Base-by-base conservation (phyloP, 306 rosid species). In the Clitoria ternatea region DNA sequence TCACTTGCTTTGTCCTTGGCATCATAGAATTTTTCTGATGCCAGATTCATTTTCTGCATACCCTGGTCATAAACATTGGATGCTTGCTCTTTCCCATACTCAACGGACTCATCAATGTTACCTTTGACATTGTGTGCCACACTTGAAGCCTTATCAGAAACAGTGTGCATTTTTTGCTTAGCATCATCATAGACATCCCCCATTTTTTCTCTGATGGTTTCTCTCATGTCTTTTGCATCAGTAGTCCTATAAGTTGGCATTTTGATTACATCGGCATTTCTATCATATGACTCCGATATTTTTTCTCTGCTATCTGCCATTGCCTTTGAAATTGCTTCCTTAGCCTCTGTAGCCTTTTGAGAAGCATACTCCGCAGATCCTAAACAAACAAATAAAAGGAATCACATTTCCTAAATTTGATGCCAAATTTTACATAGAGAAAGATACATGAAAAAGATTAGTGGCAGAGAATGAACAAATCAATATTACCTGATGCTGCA, bases 401-500 rank as follows among this genome's bases (percentile, higher is more conserved):
- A 27, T 17, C 10, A 13, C 39, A 30, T 54, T 19, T 3, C 19
- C 32, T 33, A 18, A 42, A 13, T 27, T 57, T 1, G 5, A 69
- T 24, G 17, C 20, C 39, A 32, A 57, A 15, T 3, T 56, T 29
- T n/a, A n/a, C n/a, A n/a, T n/a, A 14, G 15, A 1, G 10, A 55
- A 19, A 53, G 20, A 26, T 40, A 20, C 32, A 20, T 24, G 13
- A 23, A 6, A 5, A 39, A 45, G 43, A n/a, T n/a, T n/a, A 39
- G n/a, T 24, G 22, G 29, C 2, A 54, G 5, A 35, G 39, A 47
- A 50, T 54, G 49, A 70, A 61, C 23, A 39, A 36, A 36, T 6
- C 7, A 1, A 24, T 24, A 15, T 29, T 70, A 86, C 96, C 90
- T 1, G 84, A 79, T 19, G 81, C 83, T 22, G 82, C 79, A 66